Evolutionary conservation across 768 basidiomycete genomes (phyloP), one percentile per base, ranked within the genome.

Genomic region (Naematelia encephala): DNA sequence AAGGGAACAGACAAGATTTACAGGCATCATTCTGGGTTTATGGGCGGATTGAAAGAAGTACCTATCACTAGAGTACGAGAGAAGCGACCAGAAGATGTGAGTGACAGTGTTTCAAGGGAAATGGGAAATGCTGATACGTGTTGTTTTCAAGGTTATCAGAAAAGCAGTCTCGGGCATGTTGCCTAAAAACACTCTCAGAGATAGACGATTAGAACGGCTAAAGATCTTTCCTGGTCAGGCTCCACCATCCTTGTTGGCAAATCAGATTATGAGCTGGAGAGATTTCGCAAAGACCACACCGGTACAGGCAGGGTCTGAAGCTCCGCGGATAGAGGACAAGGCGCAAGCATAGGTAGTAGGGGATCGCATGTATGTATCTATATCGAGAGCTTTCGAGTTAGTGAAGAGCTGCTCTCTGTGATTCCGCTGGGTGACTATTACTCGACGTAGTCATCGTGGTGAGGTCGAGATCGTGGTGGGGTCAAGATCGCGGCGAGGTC

Each of bases 121-220:
- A 50, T 23, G 49, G 28, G 49, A 10, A 23, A 22, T 4, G 26
- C 21, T 50, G 49, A 50, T 8, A 23, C 4, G 19, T 43, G 11
- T 43, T 11, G 39, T 43, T 43, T 47, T 14, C 21, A 73, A 99
- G 96, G 90, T 98, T 67, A 91, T 99, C 58, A 86, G 91, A 12
- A 85, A 90, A 64, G 96, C 96, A 2, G 96, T 99, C 3, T 89
- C 94, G 11, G 91, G 94, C 68, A 99, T 99, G 96, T 82, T 99
- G 55, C 96, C 94, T 29, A 99, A 98, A 80, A 99, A 99, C 81
- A 93, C 88, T 63, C 85, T 96, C 61, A 85, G 96, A 23, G 89
- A 94, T 48, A 82, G 89, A 47, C 84, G 96, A 30, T 78, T 99
- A 50, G 90, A 89, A 59, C 81, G 96, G 56, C 81, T 99, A 50